A percentile compares a stretch with the other conserved stretches of the same genome.
phyloP scores from a whole-genome alignment of 2,329 filamentous ascomycete genomes.

The Bipolaris bicolor region DNA sequence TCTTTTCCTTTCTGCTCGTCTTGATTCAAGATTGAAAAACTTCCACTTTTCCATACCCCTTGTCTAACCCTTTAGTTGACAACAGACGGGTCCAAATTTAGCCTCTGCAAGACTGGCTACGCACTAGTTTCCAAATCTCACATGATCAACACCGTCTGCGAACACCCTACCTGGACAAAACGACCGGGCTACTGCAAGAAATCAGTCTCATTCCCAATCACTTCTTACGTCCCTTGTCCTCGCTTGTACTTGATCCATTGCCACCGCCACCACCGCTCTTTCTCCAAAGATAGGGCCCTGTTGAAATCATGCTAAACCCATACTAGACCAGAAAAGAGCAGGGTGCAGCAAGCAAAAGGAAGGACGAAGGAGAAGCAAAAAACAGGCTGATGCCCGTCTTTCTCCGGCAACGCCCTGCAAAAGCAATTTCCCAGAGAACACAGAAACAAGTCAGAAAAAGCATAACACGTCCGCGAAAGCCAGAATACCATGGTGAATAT shows the following conservation, averaged over 20 bases:
- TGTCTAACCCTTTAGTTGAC: too few relatives aligned
- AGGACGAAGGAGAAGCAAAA: neutral
- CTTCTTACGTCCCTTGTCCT: neutral
- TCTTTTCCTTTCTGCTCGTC: too few relatives aligned
- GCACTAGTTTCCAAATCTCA: neutral
- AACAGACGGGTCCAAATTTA: neutral
- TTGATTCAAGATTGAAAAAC: too few relatives aligned
- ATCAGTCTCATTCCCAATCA: neutral
- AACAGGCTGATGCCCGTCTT: neutral
- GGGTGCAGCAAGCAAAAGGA: neutral
- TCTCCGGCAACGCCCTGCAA: neutral
- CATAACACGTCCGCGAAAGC: neutral
- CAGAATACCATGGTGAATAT: too few relatives aligned
- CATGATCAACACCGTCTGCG: neutral
- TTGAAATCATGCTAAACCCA: too few relatives aligned
- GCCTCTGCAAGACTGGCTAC: neutral
- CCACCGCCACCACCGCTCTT: slow-evolving; percentile 1
- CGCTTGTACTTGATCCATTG: neutral
- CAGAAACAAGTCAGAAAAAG: neutral
- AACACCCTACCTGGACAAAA: neutral
- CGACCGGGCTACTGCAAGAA: neutral
- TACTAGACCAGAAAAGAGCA: too few relatives aligned
- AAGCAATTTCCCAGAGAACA: neutral
- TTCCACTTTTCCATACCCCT: too few relatives aligned
- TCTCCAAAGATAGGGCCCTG: neutral